Base-by-base conservation (phyloP, 1,284 basidiomycete genomes). In the Entoloma clypeatum region DNA sequence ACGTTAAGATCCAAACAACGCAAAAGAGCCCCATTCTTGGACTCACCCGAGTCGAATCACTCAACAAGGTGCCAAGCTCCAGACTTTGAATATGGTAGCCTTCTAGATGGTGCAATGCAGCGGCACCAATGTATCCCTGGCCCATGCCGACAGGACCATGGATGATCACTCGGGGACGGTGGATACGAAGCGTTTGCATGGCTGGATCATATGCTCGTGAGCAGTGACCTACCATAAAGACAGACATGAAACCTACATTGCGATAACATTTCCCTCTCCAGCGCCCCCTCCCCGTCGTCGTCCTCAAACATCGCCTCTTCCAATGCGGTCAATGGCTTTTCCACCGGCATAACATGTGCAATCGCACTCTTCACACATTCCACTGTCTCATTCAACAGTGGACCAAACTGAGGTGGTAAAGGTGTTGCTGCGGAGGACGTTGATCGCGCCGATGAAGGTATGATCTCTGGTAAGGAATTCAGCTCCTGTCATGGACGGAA, bases 291-390 rank as follows among this genome's bases (percentile, higher is more conserved):
- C 16, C 73, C 73, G 24, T 67, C 75, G 21, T 83, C 80, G 43
- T 89, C 90, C 53, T 90, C 88, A 63, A 72, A 99, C 58, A 94
- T 86, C 1, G 96, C 95, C 61, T 99, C 96, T 59, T 99, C 96
- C 8, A 99, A 67, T 0, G 88, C 88, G 13, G 76, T 83, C 11
- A 81, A 70, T 54, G 79, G 81, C 67, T 90, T 91, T 52, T 76
- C 75, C 6, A 79, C 59, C 1, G 92, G 91, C 32, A 94, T 62
- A 1, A 84, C 80, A 18, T 74, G 75, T 39, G 74, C 65, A 13
- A 99, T 77, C 0, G 82, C 79, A 0, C 61, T 57, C 57, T 88
- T 92, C 6, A 90, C 81, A 14, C 69, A 69, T 27, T 90, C 80
- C 1, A 99, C 67, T 0, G 83, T 68, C 6, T 76, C 69, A 0